Conservation (phyloP, 495 filamentous ascomycete species). For the Penicillium canariense region DNA sequence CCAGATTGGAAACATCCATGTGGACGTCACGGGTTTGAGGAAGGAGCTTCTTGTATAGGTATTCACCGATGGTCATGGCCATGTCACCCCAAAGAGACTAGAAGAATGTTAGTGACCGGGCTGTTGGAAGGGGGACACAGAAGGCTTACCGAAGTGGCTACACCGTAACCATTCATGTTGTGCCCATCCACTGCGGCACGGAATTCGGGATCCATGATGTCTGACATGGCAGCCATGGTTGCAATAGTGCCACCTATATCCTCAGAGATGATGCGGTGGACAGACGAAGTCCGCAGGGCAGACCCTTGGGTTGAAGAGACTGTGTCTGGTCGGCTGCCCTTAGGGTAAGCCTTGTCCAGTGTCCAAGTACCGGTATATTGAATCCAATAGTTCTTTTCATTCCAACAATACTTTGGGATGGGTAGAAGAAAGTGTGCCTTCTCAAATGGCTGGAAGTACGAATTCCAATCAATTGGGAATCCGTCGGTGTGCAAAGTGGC, state of each 20-base stretch:
- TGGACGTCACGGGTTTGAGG: constrained; percentile 11
- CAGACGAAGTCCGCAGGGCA: constrained; percentile 4
- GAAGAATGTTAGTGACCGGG: background rate
- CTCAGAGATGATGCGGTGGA: constrained; percentile 31
- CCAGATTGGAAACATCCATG: constrained; percentile 31
- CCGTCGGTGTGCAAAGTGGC: constrained; percentile 51
- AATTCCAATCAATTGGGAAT: constrained; percentile 61
- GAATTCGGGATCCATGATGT: constrained; percentile 36
- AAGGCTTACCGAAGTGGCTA: constrained; percentile 35
- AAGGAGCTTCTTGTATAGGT: constrained; percentile 18
- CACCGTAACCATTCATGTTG: constrained; percentile 38
- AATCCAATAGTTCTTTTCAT: constrained; percentile 44
- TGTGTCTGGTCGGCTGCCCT: background rate
- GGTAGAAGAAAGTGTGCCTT: constrained; percentile 51
- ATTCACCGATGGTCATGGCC: constrained; percentile 25
- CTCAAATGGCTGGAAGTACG: constrained; percentile 60
- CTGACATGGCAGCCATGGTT: constrained; percentile 25
- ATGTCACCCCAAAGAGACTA: constrained; percentile 35
- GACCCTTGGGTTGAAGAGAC: background rate
- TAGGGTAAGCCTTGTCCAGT: constrained; percentile 7
- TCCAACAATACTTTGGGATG: constrained; percentile 62
- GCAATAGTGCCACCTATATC: constrained; percentile 12
- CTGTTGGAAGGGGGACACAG: background rate
- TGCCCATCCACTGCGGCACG: constrained; percentile 30
- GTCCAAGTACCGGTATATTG: constrained; percentile 25